Conservation (phyloP, 1,284 basidiomycete species). For the Cryptococcus sp. region DNA sequence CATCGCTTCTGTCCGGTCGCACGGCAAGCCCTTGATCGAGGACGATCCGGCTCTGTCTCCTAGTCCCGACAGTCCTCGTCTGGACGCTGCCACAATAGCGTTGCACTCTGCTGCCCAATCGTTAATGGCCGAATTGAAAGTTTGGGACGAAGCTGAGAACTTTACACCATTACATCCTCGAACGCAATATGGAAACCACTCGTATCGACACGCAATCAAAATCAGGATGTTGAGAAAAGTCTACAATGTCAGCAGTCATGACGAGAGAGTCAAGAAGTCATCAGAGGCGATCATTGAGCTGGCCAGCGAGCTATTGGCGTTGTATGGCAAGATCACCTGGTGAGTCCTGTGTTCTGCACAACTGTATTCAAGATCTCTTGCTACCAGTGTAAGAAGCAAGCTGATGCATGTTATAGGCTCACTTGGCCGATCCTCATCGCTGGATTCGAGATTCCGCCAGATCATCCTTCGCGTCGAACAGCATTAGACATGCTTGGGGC, state of each 20-base stretch:
- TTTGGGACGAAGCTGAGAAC: conserved; percentile 45
- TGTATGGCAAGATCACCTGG: conserved; percentile 45
- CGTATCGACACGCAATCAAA: conserved; percentile 44
- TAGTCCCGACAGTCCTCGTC: background rate
- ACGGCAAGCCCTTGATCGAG: conserved; percentile 15
- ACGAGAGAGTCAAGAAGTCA: conserved; percentile 37
- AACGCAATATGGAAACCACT: conserved; percentile 47
- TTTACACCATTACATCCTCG: conserved; percentile 45
- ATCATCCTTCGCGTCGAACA: conserved; percentile 35
- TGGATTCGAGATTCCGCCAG: conserved; percentile 42
- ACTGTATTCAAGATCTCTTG: background rate
- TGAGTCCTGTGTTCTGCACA: conserved; percentile 15
- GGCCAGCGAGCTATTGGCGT: conserved; percentile 41
- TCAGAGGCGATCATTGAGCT: conserved; percentile 45
- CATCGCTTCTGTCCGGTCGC: conserved; percentile 27
- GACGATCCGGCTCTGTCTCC: background rate
- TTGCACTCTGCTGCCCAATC: conserved; percentile 28
- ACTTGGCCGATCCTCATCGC: conserved; percentile 50
- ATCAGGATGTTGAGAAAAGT: conserved; percentile 43
- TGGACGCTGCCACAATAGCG: conserved; percentile 3
- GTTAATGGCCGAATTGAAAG: conserved; percentile 40
- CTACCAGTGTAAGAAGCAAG: background rate
- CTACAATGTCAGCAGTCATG: conserved; percentile 36
- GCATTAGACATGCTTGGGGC: conserved; percentile 41
- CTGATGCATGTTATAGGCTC: conserved; percentile 25